These are phyloP conservation scores for Taxillus chinensis DNA, from an alignment of 164 flowering plant species.

Conservation along the genomic window DNA sequence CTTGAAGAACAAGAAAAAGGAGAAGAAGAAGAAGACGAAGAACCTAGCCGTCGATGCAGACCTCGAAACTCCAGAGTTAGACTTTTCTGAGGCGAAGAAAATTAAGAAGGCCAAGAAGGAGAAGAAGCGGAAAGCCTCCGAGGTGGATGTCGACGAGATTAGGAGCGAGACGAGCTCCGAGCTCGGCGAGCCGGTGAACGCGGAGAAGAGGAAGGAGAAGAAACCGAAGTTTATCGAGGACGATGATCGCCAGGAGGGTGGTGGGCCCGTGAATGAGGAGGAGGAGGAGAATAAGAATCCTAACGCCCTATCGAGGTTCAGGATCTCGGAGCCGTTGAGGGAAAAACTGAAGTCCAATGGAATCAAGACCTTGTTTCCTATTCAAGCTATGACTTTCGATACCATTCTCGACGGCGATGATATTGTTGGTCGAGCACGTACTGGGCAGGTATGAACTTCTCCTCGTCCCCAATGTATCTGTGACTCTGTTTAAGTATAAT, in stretches of 20 bases:
- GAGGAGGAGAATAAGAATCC: slow-evolving; percentile 30
- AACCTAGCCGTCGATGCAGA: slow-evolving; percentile 7
- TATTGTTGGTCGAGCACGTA: slow-evolving; percentile 88
- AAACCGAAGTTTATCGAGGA: slow-evolving; percentile 25
- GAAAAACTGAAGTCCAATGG: slow-evolving; percentile 59
- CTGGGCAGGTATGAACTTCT: slow-evolving; percentile 42
- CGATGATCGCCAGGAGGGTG: slow-evolving; percentile 15
- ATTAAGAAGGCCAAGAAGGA: slow-evolving; percentile 11
- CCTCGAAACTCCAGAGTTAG: slow-evolving; percentile 14
- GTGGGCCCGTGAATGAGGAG: slow-evolving; percentile 3
- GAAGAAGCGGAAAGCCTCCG: slow-evolving; percentile 40
- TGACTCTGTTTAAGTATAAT: no score
- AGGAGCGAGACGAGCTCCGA: slow-evolving; percentile 47
- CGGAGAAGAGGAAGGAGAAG: slow-evolving; percentile 13
- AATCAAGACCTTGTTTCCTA: slow-evolving; percentile 69
- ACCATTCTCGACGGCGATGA: slow-evolving; percentile 64
- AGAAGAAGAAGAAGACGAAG: slow-evolving; percentile 10
- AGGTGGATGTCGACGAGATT: slow-evolving; percentile 22
- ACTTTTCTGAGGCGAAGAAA: slow-evolving; percentile 9
- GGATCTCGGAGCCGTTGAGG: slow-evolving; percentile 55
- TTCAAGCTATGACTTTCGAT: slow-evolving; percentile 83
- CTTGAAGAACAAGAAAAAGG: background rate
- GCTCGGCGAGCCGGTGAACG: slow-evolving; percentile 33
- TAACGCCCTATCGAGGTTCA: slow-evolving; percentile 50
- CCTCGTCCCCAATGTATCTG: background rate